Evolutionary conservation across 805 yeast genomes (phyloP).

Genomic region (Trichomonascus vanleenenianus): DNA sequence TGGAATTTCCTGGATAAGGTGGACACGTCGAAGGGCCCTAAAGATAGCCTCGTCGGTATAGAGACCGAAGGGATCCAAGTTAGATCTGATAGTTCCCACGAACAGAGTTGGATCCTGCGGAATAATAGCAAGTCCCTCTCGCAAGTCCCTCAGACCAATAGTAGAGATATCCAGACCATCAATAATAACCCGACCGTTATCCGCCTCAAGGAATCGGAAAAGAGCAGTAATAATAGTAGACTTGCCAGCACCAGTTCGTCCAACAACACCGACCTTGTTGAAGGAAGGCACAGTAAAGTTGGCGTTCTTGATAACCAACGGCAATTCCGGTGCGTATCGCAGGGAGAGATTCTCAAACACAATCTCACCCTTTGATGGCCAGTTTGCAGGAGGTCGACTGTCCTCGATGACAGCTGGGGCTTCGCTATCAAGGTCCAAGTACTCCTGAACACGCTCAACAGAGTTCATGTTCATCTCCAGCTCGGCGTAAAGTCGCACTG

Average conservation of each 20-base stretch:
- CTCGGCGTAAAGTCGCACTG: constrained; percentile 81
- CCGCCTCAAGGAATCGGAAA: constrained; percentile 55
- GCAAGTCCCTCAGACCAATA: constrained; percentile 54
- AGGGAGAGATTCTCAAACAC: constrained; percentile 70
- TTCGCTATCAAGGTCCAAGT: constrained; percentile 77
- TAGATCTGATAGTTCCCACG: constrained; percentile 60
- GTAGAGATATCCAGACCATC: constrained; percentile 60
- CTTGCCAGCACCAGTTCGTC: constrained; percentile 98
- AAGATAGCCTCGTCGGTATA: constrained; percentile 39
- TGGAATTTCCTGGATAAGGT: constrained; percentile 35
- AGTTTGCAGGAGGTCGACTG: constrained; percentile 57
- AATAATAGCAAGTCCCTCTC: constrained; percentile 60
- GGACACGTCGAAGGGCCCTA: constrained; percentile 41
- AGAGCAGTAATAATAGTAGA: constrained; percentile 93
- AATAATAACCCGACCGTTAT: constrained; percentile 47
- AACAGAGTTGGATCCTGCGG: constrained; percentile 81
- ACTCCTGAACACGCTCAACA: constrained; percentile 88
- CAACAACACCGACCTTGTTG: constrained; percentile 88
- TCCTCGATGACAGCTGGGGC: constrained; percentile 60
- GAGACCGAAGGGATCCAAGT: constrained; percentile 63
- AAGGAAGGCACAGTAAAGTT: constrained; percentile 72
- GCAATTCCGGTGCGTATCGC: constrained; percentile 84
- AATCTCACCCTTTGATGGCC: constrained; percentile 84
- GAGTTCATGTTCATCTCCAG: constrained; percentile 97
- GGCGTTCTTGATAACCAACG: constrained; percentile 84